A percentile compares a stretch with the other conserved stretches of the same genome.
Conservation (phyloP, 2,329 filamentous ascomycete genomes). For the Scortechinia acanthostroma region DNA sequence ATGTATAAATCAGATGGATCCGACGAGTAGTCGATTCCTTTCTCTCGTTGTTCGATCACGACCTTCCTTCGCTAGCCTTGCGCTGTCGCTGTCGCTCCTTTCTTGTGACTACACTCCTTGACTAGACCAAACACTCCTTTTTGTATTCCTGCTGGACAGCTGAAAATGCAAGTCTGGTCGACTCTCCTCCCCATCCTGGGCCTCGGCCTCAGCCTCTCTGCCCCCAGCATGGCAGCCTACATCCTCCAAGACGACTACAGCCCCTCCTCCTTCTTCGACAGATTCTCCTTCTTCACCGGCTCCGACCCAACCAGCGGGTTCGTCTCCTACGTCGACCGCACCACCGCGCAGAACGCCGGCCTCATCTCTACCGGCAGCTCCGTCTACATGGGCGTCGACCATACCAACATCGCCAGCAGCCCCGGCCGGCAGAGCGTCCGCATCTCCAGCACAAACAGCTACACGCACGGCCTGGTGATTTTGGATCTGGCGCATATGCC, state of each 20-base stretch:
- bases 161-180: no score
- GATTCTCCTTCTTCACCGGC: constrained; percentile 40
- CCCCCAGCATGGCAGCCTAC: no score
- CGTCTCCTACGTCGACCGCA: constrained; percentile 47
- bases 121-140: no score
- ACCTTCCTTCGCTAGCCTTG: no score
- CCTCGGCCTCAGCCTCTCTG: no score
- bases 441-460: constrained; percentile 56
- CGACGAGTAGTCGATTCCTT: no score
- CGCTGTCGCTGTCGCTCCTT: no score
- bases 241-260: constrained; percentile 31
- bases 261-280: constrained; percentile 31
- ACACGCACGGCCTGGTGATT: constrained; percentile 62
- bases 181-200: no score
- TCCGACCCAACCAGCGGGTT: constrained; percentile 61
- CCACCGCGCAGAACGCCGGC: constrained; percentile 27
- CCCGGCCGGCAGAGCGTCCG: constrained; percentile 53
- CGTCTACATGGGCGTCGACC: constrained; percentile 37
- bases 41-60: no score
- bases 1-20: no score
- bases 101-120: no score
- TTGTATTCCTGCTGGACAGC: no score
- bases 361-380: constrained; percentile 29
- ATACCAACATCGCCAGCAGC: constrained; percentile 21
- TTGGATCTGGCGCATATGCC: constrained; percentile 72